These are phyloP conservation scores for Besnoitia besnoiti DNA, from an alignment of 169 alveolate species.

Conservation along the genomic window DNA sequence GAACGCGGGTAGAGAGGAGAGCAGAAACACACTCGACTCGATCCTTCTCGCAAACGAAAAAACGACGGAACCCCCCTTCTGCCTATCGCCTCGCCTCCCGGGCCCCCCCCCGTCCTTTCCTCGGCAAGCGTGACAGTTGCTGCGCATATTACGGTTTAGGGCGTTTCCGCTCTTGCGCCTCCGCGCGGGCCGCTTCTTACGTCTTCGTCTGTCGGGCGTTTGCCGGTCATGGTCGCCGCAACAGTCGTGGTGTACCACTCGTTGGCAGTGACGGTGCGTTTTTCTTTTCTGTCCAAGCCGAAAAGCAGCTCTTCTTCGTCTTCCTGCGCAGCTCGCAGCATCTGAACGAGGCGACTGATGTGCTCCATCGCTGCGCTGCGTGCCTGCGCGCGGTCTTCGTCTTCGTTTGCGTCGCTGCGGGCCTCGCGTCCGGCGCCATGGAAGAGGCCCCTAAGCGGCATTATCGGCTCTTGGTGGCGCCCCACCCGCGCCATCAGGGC, in stretches of 20 bases:
- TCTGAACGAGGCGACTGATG: background rate
- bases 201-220: conserved; percentile 10
- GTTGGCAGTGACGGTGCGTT: background rate
- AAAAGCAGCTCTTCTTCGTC: background rate
- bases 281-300: background rate
- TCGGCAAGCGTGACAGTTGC: too few species aligned
- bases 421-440: background rate
- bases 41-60: too few species aligned
- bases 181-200: too few species aligned
- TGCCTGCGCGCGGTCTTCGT: background rate
- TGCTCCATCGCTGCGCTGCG: background rate
- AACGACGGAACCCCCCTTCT: too few species aligned
- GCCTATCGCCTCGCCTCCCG: too few species aligned
- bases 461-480: too few species aligned
- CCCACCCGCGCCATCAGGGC: background rate
- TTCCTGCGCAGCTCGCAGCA: background rate
- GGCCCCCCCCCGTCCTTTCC: too few species aligned
- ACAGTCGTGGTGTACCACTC: conserved; percentile 34
- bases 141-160: too few species aligned
- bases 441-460: background rate
- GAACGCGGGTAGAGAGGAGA: too few species aligned
- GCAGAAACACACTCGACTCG: too few species aligned
- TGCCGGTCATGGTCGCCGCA: conserved; percentile 23
- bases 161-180: too few species aligned
- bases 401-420: background rate